Evolutionary conservation across 2,329 filamentous ascomycete genomes (phyloP).

Genomic region (Blumeriella jaapii): DNA sequence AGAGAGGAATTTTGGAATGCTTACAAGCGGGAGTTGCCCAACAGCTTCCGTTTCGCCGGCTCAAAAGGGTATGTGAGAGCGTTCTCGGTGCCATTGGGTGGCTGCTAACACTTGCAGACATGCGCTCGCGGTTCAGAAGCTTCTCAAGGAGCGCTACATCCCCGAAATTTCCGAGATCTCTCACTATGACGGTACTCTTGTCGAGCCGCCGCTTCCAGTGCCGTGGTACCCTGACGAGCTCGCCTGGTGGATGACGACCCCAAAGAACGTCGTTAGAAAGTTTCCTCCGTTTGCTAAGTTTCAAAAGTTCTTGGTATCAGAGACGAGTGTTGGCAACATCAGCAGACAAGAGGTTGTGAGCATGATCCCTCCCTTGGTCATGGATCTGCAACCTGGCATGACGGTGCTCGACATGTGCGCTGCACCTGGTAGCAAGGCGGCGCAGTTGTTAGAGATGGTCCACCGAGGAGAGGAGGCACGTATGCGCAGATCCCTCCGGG

Average conservation of each 20-base stretch:
- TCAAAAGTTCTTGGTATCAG: conserved; percentile 94
- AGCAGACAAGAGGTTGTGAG: conserved; percentile 95
- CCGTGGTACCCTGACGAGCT: conserved; percentile 91
- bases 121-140: conserved; percentile 82
- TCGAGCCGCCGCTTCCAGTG: conserved; percentile 72
- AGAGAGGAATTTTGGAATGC: conserved; percentile 73
- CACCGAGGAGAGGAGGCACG: conserved; percentile 85
- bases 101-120: conserved; percentile 42
- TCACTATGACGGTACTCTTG: conserved; percentile 67
- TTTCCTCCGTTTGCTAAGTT: conserved; percentile 91
- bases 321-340: conserved; percentile 95
- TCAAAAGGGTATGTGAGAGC: conserved; percentile 63
- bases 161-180: conserved; percentile 80
- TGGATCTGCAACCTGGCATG: conserved; percentile 87
- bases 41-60: conserved; percentile 95
- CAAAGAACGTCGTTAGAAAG: conserved; percentile 89
- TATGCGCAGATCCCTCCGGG: conserved; percentile 58
- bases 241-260: conserved; percentile 96
- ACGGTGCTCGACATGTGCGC: conserved; percentile 92
- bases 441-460: conserved; percentile 88
- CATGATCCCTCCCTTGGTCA: conserved; percentile 93
- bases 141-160: conserved; percentile 79
- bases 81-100: conserved; percentile 1
- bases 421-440: conserved; percentile 92
- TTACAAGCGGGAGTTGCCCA: conserved; percentile 75